A percentile compares a stretch with the other conserved stretches of the same genome.
phyloP scores from a whole-genome alignment of 805 yeast species.

The Nakazawaea ishiwadae region DNA sequence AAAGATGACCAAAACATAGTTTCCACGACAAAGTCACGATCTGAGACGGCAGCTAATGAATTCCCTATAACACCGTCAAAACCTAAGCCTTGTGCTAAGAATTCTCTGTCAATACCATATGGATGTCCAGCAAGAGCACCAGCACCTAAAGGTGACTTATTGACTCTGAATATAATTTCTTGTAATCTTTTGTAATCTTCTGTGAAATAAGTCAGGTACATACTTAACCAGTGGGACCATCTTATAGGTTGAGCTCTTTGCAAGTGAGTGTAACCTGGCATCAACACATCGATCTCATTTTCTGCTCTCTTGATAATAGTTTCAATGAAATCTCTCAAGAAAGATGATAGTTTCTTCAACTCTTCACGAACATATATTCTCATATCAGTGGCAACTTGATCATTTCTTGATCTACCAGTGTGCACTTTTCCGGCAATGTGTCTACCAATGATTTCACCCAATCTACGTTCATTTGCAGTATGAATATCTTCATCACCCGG shows the following conservation, averaged over 20 bases:
- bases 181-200: slow-evolving; percentile 83
- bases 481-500: slow-evolving; percentile 97
- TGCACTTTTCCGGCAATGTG: slow-evolving; percentile 96
- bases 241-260: slow-evolving; percentile 99
- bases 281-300: slow-evolving; percentile 80
- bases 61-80: slow-evolving; percentile 89
- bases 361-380: slow-evolving; percentile 86
- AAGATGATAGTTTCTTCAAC: slow-evolving; percentile 53
- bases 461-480: slow-evolving; percentile 96
- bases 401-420: slow-evolving; percentile 98
- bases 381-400: slow-evolving; percentile 99
- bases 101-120: slow-evolving; percentile 96
- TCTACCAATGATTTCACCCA: slow-evolving; percentile 93
- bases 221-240: slow-evolving; percentile 97
- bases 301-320: slow-evolving; percentile 74
- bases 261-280: slow-evolving; percentile 99
- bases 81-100: slow-evolving; percentile 72
- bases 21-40: slow-evolving; percentile 96
- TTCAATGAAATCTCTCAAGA: slow-evolving; percentile 57
- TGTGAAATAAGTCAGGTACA: slow-evolving; percentile 91
- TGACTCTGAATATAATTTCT: slow-evolving; percentile 78
- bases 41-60: slow-evolving; percentile 94
- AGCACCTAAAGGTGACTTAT: slow-evolving; percentile 88
- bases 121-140: slow-evolving; percentile 99
- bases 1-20: slow-evolving; percentile 92